Conservation (phyloP, 2,329 filamentous ascomycete genomes). For the Sclerotinia borealis region DNA sequence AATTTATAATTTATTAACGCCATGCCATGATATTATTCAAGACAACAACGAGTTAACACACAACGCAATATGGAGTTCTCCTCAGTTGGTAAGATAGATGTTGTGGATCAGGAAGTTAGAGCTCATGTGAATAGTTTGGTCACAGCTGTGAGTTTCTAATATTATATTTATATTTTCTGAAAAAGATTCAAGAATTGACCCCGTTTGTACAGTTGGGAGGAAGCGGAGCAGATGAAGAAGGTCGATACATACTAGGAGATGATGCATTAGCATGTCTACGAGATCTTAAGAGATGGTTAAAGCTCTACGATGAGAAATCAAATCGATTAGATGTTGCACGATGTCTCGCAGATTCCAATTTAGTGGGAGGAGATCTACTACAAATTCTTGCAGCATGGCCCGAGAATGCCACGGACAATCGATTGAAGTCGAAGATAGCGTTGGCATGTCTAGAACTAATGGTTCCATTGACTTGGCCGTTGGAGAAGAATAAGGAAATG, state of each 20-base stretch:
- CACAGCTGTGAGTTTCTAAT: slow-evolving; percentile 60
- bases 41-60: background rate
- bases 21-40: background rate
- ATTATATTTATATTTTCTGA: slow-evolving; percentile 12
- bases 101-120: slow-evolving; percentile 86
- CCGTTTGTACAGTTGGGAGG: slow-evolving; percentile 69
- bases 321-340: slow-evolving; percentile 93
- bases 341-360: slow-evolving; percentile 83
- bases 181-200: slow-evolving; percentile 12
- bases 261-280: slow-evolving; percentile 87
- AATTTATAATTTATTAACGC: slow-evolving; percentile 1
- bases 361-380: slow-evolving; percentile 84
- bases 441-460: slow-evolving; percentile 85
- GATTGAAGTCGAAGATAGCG: slow-evolving; percentile 70
- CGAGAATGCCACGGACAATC: slow-evolving; percentile 64
- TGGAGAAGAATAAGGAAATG: slow-evolving; percentile 76
- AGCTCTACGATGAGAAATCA: slow-evolving; percentile 86
- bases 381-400: slow-evolving; percentile 83
- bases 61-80: slow-evolving; percentile 46
- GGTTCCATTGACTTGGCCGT: slow-evolving; percentile 89
- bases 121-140: slow-evolving; percentile 91
- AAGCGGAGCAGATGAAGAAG: slow-evolving; percentile 69
- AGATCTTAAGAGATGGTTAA: slow-evolving; percentile 92
- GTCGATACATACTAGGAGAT: slow-evolving; percentile 83
- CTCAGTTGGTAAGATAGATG: slow-evolving; percentile 46